Conservation (phyloP, 306 rosid species). For the Comarum palustre region DNA sequence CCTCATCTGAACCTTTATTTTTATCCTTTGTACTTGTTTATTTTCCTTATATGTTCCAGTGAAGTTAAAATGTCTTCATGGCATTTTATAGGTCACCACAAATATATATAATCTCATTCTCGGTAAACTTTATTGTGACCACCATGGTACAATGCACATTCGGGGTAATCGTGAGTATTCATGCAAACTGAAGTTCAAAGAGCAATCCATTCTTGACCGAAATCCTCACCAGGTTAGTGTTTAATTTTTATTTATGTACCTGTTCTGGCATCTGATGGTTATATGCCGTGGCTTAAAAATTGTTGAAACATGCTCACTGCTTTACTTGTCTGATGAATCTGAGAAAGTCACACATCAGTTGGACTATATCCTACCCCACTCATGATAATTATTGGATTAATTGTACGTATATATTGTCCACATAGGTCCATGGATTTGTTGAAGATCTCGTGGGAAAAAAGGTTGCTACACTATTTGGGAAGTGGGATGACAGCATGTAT, state of each 20-base stretch:
- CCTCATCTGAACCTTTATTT: constrained; percentile 8
- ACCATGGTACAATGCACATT: constrained; percentile 89
- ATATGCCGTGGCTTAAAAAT: neutral
- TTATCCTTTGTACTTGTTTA: neutral
- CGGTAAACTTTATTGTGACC: constrained; percentile 91
- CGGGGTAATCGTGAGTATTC: constrained; percentile 82
- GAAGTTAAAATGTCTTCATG: constrained; percentile 23
- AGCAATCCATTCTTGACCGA: constrained; percentile 90
- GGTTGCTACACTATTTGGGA: constrained; percentile 72
- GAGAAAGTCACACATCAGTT: neutral
- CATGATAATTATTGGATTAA: constrained; percentile 8
- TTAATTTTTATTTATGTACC: constrained; percentile 10
- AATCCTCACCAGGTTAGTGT: constrained; percentile 87
- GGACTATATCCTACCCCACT: neutral
- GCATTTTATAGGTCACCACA: constrained; percentile 70
- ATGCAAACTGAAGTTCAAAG: constrained; percentile 83
- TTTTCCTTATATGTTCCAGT: neutral
- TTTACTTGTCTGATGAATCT: neutral
- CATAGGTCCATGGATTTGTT: constrained; percentile 77
- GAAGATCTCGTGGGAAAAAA: constrained; percentile 68
- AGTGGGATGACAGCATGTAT: constrained; percentile 88
- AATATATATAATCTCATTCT: constrained; percentile 88
- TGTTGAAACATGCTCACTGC: constrained; percentile 6
- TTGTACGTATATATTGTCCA: constrained; percentile 11
- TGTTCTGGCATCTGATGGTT: neutral